Percentiles rank a stretch among this genome's conserved stretches.
Evolutionary conservation across 495 filamentous ascomycete genomes (phyloP).

Genomic region (Saxophila tyrrhenica): DNA sequence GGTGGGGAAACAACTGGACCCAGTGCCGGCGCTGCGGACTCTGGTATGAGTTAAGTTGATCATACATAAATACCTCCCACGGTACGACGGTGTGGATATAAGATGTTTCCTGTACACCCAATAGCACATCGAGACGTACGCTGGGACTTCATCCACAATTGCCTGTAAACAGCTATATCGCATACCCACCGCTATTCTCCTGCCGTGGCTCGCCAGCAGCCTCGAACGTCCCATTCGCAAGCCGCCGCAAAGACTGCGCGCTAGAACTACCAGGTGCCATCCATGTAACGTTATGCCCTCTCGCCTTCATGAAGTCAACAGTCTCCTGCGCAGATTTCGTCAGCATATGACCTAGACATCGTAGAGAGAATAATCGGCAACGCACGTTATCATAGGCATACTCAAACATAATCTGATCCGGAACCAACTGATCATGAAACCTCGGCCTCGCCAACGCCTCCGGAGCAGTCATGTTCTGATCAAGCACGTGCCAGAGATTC

Average conservation of each 20-base stretch:
- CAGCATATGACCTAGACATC: no score
- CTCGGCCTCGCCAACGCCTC: slow-evolving; percentile 56
- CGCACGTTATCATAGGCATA: slow-evolving; percentile 57
- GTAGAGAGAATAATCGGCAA: no score
- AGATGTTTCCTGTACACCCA: no score
- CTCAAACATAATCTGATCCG: slow-evolving; percentile 59
- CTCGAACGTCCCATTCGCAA: slow-evolving; percentile 65
- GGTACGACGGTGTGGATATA: no score
- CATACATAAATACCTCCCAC: no score
- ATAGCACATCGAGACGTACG: no score
- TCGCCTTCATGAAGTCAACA: slow-evolving; percentile 47
- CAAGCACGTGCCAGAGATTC: slow-evolving; percentile 60
- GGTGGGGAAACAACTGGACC: no score
- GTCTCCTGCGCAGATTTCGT: no score
- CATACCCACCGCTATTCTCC: slow-evolving; percentile 57
- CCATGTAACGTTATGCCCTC: slow-evolving; percentile 69
- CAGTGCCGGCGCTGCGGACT: no score
- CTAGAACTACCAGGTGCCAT: slow-evolving; percentile 50
- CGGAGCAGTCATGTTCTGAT: slow-evolving; percentile 44
- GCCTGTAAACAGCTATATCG: no score
- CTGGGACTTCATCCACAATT: no score
- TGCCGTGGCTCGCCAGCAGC: slow-evolving; percentile 72
- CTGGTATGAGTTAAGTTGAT: no score
- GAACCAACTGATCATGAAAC: slow-evolving; percentile 74
- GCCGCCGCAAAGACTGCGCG: slow-evolving; percentile 57